Evolutionary conservation across 306 rosid genomes (phyloP), one percentile per base, ranked within the genome.

Genomic region (Benincasa hispida): DNA sequence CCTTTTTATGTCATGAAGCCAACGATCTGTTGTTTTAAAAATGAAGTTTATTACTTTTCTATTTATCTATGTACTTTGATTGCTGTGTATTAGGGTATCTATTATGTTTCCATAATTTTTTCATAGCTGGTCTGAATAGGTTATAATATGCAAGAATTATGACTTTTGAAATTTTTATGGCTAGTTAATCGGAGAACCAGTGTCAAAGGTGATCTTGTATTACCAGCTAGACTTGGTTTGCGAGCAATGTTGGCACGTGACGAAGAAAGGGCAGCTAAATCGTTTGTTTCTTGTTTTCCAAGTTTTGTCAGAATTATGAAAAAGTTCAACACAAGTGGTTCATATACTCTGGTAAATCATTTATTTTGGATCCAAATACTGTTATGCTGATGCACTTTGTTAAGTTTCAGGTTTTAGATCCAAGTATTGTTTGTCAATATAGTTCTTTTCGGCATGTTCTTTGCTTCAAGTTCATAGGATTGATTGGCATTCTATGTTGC

Each of bases 241-340:
- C 83, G 93, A 84, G 87, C 85, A 90, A 81, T 84, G 92, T 80
- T 88, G 79, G 86, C 96, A 78, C 92, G 87, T 13, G 93, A 88
- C 28, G 98, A 91, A 76, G 92, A 89, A 80, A 86, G 88, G 77
- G 88, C 84, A 48, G 92, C 96, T 81, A 87, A 83, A 79, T 87
- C 97, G 47, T 93, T 93, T 78, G 80, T 83, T 81, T 93, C 97
- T 63, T 83, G 89, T 75, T 93, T 82, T 83, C 98, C 97, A 59
- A 86, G 15, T 81, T 93, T 93, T 78, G 98, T 91, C 81, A 93
- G 91, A 85, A 89, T 89, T 84, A 93, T 93, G 97, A 93, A 91
- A 74, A 90, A 66, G 88, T 93, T 93, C 89, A 93, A 93, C 81
- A 86, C 89, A 75, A 86, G 96, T 34, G 97, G 98, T 77, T 93